Evolutionary conservation across 768 basidiomycete species (phyloP), one percentile per base, ranked within the genome.

Genomic region (Phallus indusiatus): DNA sequence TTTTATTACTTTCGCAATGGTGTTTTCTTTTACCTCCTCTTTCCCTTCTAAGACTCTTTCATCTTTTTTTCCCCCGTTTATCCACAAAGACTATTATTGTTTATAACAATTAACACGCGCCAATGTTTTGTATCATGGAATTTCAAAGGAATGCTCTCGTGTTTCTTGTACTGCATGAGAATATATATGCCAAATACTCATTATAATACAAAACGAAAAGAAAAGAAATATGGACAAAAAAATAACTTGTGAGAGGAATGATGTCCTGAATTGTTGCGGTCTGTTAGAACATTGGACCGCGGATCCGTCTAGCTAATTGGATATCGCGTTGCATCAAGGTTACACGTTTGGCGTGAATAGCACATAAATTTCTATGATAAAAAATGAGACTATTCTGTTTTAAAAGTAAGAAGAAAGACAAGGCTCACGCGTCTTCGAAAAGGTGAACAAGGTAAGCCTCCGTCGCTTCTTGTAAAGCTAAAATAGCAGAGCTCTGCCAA

Each of bases 291-390:
- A 88, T 94, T 50, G 86, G 85, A 2, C 95, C 95, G 53, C 95
- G 83, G 77, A 98, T 93, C 63, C 96, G 82, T 56, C 96, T 80
- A 21, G 96, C 96, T 55, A 99, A 85, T 67, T 97, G 95, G 60
- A 99, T 94, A 66, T 99, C 96, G 54, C 88, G 81, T 58, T 93
- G 92, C 94, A 97, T 97, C 65, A 97, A 86, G 5, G 95, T 99
- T 5, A 98, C 95, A 66, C 95, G 86, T 72, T 95, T 97, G 16
- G 95, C 95, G 67, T 98, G 95, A 64, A 99, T 90, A 6, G 95
- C 94, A 67, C 96, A 99, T 35, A 96, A 76, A 70, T 97, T 96
- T 47, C 94, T 96, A 62, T 28, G 28, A 28, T 2, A 28, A 61
- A 54, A 46, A 14, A 54, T 50, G n/a, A 20, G 51, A 42, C 20